Base-by-base conservation (phyloP, 2,329 filamentous ascomycete genomes). In the Daldinia eschscholtzii region DNA sequence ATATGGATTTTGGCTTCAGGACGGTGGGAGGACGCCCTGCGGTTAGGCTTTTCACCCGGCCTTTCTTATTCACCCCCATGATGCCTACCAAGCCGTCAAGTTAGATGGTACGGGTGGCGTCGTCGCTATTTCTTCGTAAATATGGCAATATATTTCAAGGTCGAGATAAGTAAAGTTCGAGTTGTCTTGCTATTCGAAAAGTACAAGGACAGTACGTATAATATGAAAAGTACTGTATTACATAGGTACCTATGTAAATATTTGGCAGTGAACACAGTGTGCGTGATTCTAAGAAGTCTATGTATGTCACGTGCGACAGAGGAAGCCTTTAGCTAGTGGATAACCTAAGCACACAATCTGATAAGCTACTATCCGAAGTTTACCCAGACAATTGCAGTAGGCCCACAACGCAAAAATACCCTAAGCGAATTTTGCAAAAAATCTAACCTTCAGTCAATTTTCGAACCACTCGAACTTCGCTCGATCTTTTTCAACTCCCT, bases 1-100 rank as follows among this genome's bases (percentile, higher is more conserved):
- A 89, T 74, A 92, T 89, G 5, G 88, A 86, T 70, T 83, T 84
- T 7, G 81, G 80, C 20, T 83, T 81, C 69, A 85, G 86, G 37
- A 83, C 78, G 1, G 83, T 84, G 9, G 89, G 89, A 2, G 87
- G 87, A n/a, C 89, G 84, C 13, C 88, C 86, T 23, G 82, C 81
- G 35, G 84, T 79, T 41, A 88, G 74, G 42, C 81, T 86, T 72
- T 84, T 87, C 4, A 79, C 70, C 55, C 77, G 76, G 62, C 81
- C 81, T 60, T 81, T 85, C 76, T 84, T 87, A 55, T 79, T 82
- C 10, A 77, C 72, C 65, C 80, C 82, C 85, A 88, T 88, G 61
- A 26, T 71, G 9, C 58, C 5, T 5, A 15, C 26, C 6, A 18
- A 23, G 20, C n/a, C 20, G 0, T 41, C 5, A 41, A 35, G n/a